Percentiles rank a stretch among this genome's conserved stretches.
Evolutionary conservation across 192 early-diverging fungal species (phyloP).

Genomic region (Gamsiella multidivaricata): DNA sequence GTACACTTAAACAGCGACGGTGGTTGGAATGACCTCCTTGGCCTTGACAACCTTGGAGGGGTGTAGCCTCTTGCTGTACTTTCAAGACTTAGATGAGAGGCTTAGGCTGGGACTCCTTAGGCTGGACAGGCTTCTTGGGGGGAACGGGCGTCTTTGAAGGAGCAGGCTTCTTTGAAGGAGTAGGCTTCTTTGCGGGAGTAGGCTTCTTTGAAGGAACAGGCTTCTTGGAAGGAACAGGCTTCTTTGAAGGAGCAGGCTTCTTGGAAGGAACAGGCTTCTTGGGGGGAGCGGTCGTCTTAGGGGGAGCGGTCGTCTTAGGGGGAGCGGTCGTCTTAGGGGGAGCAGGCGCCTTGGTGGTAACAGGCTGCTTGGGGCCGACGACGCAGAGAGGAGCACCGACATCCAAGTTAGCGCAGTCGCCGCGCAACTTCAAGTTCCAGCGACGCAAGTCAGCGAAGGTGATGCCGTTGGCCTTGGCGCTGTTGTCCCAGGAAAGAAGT

Average conservation of each 20-base stretch:
- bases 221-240: constrained; percentile 6
- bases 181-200: neutral
- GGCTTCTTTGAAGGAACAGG: neutral
- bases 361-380: neutral
- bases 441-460: constrained; percentile 24
- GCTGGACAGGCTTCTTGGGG: neutral
- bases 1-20: no score
- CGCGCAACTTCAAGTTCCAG: constrained; percentile 38
- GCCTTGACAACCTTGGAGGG: no score
- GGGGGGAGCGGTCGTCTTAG: constrained; percentile 2
- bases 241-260: neutral
- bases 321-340: neutral
- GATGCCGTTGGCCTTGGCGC: constrained; percentile 13
- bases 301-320: neutral
- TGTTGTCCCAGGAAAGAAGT: neutral
- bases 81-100: no score
- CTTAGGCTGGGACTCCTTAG: no score
- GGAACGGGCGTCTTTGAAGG: neutral
- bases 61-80: no score
- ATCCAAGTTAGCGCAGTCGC: constrained; percentile 47
- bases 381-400: constrained; percentile 27
- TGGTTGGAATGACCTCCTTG: no score
- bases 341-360: neutral
- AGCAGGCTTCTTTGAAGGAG: neutral
- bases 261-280: constrained; percentile 2